Base-by-base conservation (phyloP, 2,329 filamentous ascomycete genomes). In the Trichoderma oligosporum region DNA sequence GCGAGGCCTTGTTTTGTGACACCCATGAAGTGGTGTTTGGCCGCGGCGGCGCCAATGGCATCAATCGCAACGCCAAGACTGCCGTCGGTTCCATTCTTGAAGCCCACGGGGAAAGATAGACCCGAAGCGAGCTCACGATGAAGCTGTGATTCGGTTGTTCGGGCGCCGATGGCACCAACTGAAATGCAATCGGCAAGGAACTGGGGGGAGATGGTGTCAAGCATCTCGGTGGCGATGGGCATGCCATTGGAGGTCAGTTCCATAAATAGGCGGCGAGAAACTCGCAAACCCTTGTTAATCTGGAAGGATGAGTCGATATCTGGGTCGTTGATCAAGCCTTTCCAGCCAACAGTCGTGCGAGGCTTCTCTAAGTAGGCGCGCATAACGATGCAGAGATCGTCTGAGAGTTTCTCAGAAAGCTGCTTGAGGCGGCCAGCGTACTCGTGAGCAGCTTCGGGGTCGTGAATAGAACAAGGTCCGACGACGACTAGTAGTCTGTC, bases 71-170 rank as follows among this genome's bases (percentile, higher is more conserved):
- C 92, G 25, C 84, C 85, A 57, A 99, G 78, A 66, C 88, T 91
- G 39, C 94, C 94, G 68, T 99, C 94, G 22, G 94, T 99, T 61
- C 94, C 94, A 75, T 99, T 99, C 85, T 99, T 99, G 87, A 97
- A 99, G 59, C 94, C 94, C 64, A 99, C 92, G 20, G 94, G 94
- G 87, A 97, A 97, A 58, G 90, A 96, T 54, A 97, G 82, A 66
- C 94, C 94, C 25, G 89, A 95, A 4, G 94, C 94, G 61, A 99
- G 84, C 78, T 99, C 94, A 62, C 94, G 88, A 77, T 99, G 94
- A 63, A 97, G 81, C 77, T 99, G 94, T 56, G 89, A 94, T 78
- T 99, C 94, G 48, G 94, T 99, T 41, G 94, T 99, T 64, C 94
- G 85, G 41, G 94, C 94, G 61, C 94, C 94, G 69, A 99, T 96